Base-by-base conservation (phyloP, 306 rosid species). In the Corylus avellana region DNA sequence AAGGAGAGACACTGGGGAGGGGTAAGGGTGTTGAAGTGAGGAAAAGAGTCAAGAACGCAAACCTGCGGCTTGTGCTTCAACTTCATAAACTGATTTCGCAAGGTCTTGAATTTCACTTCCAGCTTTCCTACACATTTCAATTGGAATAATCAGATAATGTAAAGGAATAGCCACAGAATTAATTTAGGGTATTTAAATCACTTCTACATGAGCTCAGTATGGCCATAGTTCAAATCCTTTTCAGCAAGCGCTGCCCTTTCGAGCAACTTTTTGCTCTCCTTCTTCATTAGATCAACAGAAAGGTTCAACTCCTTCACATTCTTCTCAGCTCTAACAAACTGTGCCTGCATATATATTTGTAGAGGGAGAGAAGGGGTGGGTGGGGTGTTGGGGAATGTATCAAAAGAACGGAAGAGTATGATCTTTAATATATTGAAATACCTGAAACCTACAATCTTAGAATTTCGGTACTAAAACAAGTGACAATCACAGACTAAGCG, bases 191-290 rank as follows among this genome's bases (percentile, higher is more conserved):
- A 37, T 53, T 77, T 42, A 53, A 59, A 81, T 48, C 51, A 82
- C 75, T 79, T 89, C 62, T 91, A 95, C 98, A 56, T 67, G 82
- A 95, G 93, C 81, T 91, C 97, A 0, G 12, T 73, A 50, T 76
- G 87, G 84, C 98, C 98, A 29, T 90, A 87, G 72, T 84, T 90
- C 98, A 95, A 89, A 73, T 92, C 96, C 83, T 84, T 91, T 87
- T 92, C 98, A 62, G 96, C 98, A 46, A 87, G 90, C 58, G 88
- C 79, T 25, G 92, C 86, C 86, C 98, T 92, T 86, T 92, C 91
- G 42, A 92, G 91, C 77, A 95, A 86, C 84, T 95, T 95, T 77
- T 76, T 73, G 88, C 97, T 87, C 86, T 95, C 98, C 80, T 89
- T 90, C 89, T 88, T 89, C 88, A 91, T 86, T 72, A 92, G 50